Evolutionary conservation across 2,329 filamentous ascomycete species (phyloP), one percentile per base, ranked within the genome.

Genomic region (Pseudocercospora musae): DNA sequence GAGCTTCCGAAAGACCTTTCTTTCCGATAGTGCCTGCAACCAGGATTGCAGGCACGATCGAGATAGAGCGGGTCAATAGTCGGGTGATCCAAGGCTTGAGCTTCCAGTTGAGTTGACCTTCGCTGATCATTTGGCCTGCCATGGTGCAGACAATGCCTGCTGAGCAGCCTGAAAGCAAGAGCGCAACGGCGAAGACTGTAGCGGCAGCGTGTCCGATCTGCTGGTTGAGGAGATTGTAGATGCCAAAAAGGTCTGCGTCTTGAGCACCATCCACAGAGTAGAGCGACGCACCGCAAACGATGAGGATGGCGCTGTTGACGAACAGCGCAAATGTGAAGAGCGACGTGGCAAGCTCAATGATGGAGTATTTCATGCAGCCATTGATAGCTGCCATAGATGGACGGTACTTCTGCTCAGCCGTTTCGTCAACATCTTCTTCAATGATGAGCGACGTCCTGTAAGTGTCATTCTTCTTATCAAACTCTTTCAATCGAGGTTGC

Each of bases 101-200:
- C 4, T 78, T 85, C 89, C 91, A 92, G 52, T 86, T 85, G 49
- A 96, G 75, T 64, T 92, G 90, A 6, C 92, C 92, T 74, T 96
- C 92, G 65, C 87, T 88, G 21, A 96, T 89, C 87, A 96, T 95
- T 75, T 96, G 92, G 0, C 92, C 92, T 0, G 92, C 85, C 68
- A 96, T 95, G 1, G 92, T 96, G 78, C 92, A 96, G 2, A 96
- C 89, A 37, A 96, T 91, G 5, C 92, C 92, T 0, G 92, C 92
- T 0, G 88, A 91, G 11, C 91, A 84, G 8, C 92, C 92, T 0
- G 89, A 93, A 0, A 96, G 84, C 0, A 96, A 83, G 0, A 96
- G 79, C 0, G 92, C 91, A 2, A 96, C 80, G 0, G 91, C 91
- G 66, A 96, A 96, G n/a, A 96, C 81, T 2, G 89, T 90, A 1